These are phyloP conservation scores for Dicorynia guianensis DNA, from an alignment of 306 rosid genomes.

Conservation along the genomic window DNA sequence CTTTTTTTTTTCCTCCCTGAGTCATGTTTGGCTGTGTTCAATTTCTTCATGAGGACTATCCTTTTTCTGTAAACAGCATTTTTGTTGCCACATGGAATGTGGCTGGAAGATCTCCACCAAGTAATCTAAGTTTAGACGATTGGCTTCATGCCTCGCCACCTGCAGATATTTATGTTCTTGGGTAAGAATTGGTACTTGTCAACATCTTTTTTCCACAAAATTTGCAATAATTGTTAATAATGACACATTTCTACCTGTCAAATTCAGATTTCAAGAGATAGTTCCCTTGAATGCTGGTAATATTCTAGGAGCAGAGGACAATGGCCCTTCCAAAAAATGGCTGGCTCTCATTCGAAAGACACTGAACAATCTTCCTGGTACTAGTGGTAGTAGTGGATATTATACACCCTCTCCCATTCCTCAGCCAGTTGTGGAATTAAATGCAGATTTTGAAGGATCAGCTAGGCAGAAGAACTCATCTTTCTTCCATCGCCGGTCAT, in stretches of 20 bases:
- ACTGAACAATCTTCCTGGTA: slow-evolving; percentile 92
- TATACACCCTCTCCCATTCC: slow-evolving; percentile 99
- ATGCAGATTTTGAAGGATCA: slow-evolving; percentile 99
- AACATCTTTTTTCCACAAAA: slow-evolving; percentile 11
- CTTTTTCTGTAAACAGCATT: slow-evolving; percentile 59
- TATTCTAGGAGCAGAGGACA: slow-evolving; percentile 95
- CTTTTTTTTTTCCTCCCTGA: not conserved
- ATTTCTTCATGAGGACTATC: slow-evolving; percentile 34
- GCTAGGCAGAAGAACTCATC: slow-evolving; percentile 91
- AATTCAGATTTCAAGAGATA: slow-evolving; percentile 93
- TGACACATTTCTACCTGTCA: slow-evolving; percentile 34
- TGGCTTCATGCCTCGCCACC: slow-evolving; percentile 98
- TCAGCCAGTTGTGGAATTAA: slow-evolving; percentile 77
- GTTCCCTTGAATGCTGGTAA: slow-evolving; percentile 99
- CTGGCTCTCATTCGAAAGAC: slow-evolving; percentile 88
- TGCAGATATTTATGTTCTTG: slow-evolving; percentile 98
- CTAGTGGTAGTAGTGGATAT: slow-evolving; percentile 75
- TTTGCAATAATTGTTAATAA: slow-evolving; percentile 30
- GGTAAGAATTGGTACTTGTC: slow-evolving; percentile 61
- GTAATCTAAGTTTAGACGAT: slow-evolving; percentile 82
- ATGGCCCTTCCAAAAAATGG: slow-evolving; percentile 99
- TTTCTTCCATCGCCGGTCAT: slow-evolving; percentile 91
- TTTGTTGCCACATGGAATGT: slow-evolving; percentile 99
- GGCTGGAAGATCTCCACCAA: slow-evolving; percentile 97
- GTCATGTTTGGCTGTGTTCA: slow-evolving; percentile 38